Conservation (phyloP, 2,329 filamentous ascomycete species). For the Rasamsonia emersonii region DNA sequence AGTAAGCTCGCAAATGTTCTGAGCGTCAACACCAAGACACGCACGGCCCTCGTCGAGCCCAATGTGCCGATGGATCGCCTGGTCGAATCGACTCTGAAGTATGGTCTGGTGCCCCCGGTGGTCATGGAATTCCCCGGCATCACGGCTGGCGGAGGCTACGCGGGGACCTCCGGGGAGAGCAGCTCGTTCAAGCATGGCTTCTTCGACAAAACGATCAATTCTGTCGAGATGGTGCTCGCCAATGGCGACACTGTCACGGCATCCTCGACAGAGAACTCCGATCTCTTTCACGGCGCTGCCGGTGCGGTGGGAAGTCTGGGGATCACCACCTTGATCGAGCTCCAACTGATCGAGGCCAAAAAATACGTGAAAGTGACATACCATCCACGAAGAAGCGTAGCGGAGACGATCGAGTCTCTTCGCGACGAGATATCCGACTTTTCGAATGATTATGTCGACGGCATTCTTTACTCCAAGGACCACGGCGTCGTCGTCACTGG, state of each 20-base stretch:
- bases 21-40: constrained; percentile 30
- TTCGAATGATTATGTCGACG: constrained; percentile 59
- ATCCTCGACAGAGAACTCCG: constrained; percentile 38
- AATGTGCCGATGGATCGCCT: constrained; percentile 62
- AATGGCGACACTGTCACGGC: constrained; percentile 48
- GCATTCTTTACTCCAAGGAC: constrained; percentile 52
- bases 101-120: constrained; percentile 53
- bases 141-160: constrained; percentile 58
- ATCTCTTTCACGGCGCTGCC: constrained; percentile 52
- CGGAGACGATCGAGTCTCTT: constrained; percentile 43
- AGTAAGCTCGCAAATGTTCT: constrained; percentile 14
- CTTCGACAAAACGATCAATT: constrained; percentile 55
- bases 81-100: constrained; percentile 47
- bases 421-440: constrained; percentile 34
- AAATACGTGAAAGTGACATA: constrained; percentile 56
- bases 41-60: constrained; percentile 58
- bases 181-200: constrained; percentile 58
- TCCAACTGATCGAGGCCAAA: constrained; percentile 47
- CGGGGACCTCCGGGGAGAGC: constrained; percentile 59
- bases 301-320: constrained; percentile 54
- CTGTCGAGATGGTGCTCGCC: constrained; percentile 55
- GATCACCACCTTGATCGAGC: constrained; percentile 52
- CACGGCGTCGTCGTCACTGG: constrained; percentile 55
- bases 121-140: constrained; percentile 67
- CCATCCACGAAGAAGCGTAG: constrained; percentile 42